phyloP scores from a whole-genome alignment of 2,329 filamentous ascomycete genomes.

The Alternaria sp. region DNA sequence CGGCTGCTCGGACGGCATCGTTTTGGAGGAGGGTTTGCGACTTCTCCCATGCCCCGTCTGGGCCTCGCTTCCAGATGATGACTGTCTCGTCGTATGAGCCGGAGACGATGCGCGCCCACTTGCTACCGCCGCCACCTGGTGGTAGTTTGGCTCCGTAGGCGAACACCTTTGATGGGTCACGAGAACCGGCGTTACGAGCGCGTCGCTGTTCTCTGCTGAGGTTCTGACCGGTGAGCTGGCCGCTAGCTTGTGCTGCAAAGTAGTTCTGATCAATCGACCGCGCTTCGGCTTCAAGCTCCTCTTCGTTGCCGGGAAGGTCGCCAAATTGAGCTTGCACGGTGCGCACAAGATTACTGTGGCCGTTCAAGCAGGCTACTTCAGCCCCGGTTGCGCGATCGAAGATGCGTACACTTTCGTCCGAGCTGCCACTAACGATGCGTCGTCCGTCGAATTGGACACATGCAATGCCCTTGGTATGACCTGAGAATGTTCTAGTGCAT shows the following conservation, averaged over 20 bases:
- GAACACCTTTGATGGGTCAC: slow-evolving; percentile 75
- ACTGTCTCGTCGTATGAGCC: slow-evolving; percentile 96
- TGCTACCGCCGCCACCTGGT: slow-evolving; percentile 86
- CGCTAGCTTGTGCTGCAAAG: slow-evolving; percentile 62
- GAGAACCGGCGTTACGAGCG: slow-evolving; percentile 71
- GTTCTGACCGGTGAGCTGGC: slow-evolving; percentile 45
- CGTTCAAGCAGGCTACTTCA: slow-evolving; percentile 85
- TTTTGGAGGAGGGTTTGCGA: slow-evolving; percentile 78
- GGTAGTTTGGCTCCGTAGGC: slow-evolving; percentile 86
- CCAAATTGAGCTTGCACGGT: slow-evolving; percentile 96
- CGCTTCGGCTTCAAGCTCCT: slow-evolving; percentile 76
- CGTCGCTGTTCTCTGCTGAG: slow-evolving; percentile 44
- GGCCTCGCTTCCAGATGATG: slow-evolving; percentile 90
- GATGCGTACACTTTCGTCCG: slow-evolving; percentile 93
- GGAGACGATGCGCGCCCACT: slow-evolving; percentile 92
- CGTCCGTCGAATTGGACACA: slow-evolving; percentile 96
- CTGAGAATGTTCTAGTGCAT: slow-evolving; percentile 78
- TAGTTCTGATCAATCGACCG: slow-evolving; percentile 75
- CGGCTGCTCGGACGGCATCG: slow-evolving; percentile 62
- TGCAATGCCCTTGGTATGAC: slow-evolving; percentile 93
- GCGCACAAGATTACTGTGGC: slow-evolving; percentile 83
- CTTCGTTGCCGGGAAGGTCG: slow-evolving; percentile 79
- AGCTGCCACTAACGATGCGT: slow-evolving; percentile 93
- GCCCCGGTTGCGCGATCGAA: slow-evolving; percentile 86
- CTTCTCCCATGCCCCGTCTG: slow-evolving; percentile 82